A percentile compares a stretch with the other conserved stretches of the same genome.
Conservation (phyloP, 352 stramenopile genomes). For the Phytophthora pseudosyringae region DNA sequence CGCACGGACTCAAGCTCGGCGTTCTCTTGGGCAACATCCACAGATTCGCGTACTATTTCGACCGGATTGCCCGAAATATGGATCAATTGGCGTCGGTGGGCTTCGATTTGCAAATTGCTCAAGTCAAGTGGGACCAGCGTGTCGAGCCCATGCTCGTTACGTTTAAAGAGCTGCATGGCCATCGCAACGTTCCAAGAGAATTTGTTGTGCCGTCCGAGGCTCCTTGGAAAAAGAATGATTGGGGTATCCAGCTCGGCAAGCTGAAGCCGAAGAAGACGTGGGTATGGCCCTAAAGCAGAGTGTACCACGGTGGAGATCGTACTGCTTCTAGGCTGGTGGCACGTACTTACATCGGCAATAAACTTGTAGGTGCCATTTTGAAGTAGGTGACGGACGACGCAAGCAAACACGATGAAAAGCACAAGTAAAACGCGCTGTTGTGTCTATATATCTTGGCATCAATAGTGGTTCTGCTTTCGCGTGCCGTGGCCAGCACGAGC, state of each 20-base stretch:
- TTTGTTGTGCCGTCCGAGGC: slow-evolving; percentile 21
- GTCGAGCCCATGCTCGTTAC: slow-evolving; percentile 22
- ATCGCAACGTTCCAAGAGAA: slow-evolving; percentile 12
- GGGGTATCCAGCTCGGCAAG: slow-evolving; percentile 23
- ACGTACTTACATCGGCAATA: no score
- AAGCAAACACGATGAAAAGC: background rate
- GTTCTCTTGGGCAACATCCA: slow-evolving; percentile 3
- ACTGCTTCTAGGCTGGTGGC: background rate
- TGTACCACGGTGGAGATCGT: background rate
- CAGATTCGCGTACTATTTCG: background rate
- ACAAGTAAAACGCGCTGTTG: slow-evolving; percentile 13
- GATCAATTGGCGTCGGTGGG: slow-evolving; percentile 6
- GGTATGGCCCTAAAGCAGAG: background rate
- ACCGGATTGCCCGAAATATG: slow-evolving; percentile 5
- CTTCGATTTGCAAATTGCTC: slow-evolving; percentile 8
- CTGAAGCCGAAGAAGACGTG: slow-evolving; percentile 11
- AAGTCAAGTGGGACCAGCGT: slow-evolving; percentile 12
- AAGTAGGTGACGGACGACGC: background rate
- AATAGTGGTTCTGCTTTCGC: slow-evolving; percentile 37
- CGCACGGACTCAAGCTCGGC: slow-evolving; percentile 10
- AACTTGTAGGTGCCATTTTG: background rate
- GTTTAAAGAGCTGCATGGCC: slow-evolving; percentile 19
- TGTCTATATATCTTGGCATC: slow-evolving; percentile 25
- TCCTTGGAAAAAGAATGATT: slow-evolving; percentile 18
- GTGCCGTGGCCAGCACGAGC: slow-evolving; percentile 28